Conservation (phyloP, 306 rosid species). For the Trifolium fragiferum region DNA sequence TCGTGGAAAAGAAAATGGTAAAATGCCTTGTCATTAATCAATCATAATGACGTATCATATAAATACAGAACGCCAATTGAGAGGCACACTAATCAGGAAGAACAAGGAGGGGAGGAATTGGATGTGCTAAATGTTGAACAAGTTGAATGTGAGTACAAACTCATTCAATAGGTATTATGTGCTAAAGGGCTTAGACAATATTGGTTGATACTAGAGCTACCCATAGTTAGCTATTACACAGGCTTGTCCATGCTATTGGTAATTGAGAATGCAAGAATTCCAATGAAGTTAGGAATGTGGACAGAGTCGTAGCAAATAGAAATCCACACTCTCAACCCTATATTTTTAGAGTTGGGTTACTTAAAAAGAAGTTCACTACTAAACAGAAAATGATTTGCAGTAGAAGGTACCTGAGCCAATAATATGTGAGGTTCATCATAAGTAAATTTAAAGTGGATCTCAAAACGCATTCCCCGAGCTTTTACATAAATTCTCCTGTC, state of each 20-base stretch:
- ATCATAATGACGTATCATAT: not conserved
- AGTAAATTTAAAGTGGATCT: constrained; percentile 69
- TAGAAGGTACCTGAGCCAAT: constrained; percentile 72
- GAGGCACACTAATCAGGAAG: not conserved
- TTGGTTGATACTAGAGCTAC: not conserved
- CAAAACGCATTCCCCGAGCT: constrained; percentile 65
- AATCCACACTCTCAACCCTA: not conserved
- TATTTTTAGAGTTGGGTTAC: not conserved
- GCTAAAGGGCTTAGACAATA: not conserved
- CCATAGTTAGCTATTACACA: not conserved
- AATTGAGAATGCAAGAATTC: not conserved
- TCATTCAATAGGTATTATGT: not conserved
- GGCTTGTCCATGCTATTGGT: not conserved
- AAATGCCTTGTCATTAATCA: constrained; percentile 1
- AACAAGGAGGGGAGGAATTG: not conserved
- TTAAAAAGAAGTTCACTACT: not conserved
- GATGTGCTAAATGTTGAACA: not conserved
- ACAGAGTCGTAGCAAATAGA: not conserved
- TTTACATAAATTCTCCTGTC: constrained; percentile 64
- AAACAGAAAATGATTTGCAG: constrained; percentile 25
- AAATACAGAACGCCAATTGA: not conserved
- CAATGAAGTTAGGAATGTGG: not conserved
- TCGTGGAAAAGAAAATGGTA: not conserved
- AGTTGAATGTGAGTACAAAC: not conserved
- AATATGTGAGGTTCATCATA: constrained; percentile 69